Evolutionary conservation across 176 grass and related monocot species (phyloP).

Genomic region (Bonia amplexicaulis): DNA sequence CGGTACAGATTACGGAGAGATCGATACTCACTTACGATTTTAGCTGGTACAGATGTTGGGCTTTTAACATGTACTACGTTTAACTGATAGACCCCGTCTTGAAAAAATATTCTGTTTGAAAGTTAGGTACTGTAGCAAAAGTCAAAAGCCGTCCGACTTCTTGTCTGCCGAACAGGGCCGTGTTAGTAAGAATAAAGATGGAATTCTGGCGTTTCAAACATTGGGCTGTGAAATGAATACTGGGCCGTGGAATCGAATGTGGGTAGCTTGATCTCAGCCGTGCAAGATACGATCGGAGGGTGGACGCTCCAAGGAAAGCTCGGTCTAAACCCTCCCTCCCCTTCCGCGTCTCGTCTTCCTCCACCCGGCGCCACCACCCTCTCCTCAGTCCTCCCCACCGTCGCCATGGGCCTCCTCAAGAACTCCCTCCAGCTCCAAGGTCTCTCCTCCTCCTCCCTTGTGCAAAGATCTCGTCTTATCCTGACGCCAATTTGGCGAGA

Average conservation of each 20-base stretch:
- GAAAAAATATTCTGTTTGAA: too few species aligned
- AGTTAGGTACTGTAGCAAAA: too few species aligned
- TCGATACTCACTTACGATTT: too few species aligned
- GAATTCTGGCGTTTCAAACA: too few species aligned
- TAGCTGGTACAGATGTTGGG: too few species aligned
- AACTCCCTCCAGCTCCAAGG: conserved; percentile 50
- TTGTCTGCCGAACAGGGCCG: too few species aligned
- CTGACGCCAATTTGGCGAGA: rapidly evolving
- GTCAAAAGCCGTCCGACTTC: too few species aligned
- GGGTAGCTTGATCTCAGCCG: not conserved
- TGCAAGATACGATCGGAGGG: not conserved
- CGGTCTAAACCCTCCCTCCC: conserved; percentile 22
- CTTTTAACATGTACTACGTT: too few species aligned
- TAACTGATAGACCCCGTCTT: too few species aligned
- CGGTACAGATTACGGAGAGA: too few species aligned
- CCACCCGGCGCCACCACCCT: conserved; percentile 1
- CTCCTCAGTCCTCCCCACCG: not conserved
- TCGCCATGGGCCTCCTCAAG: conserved; percentile 68
- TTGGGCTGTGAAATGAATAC: too few species aligned
- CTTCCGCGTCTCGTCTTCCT: not conserved
- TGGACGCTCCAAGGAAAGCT: not conserved
- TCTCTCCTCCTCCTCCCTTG: not conserved
- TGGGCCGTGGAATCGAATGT: not conserved
- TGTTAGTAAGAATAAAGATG: too few species aligned
- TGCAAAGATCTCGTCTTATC: not conserved